phyloP scores from a whole-genome alignment of 2,329 filamentous ascomycete species.

The Scleromitrula shiraiana region DNA sequence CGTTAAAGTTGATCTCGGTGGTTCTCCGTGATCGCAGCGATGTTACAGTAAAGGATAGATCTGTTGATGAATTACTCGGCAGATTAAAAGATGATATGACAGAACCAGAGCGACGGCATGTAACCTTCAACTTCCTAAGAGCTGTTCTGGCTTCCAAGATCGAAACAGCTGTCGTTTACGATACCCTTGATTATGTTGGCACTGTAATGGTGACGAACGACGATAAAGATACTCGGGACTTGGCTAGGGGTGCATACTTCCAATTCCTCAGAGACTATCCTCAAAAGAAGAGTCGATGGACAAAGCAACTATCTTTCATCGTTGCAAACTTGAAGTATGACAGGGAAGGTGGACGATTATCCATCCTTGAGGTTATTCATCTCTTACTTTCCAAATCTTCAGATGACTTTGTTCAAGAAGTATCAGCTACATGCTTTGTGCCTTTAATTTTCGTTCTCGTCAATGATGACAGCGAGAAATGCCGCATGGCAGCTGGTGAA shows the following conservation, averaged over 20 bases:
- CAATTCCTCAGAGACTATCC: slow-evolving; percentile 94
- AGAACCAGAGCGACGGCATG: slow-evolving; percentile 82
- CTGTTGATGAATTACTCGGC: slow-evolving; percentile 73
- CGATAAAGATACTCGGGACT: slow-evolving; percentile 76
- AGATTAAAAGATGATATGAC: slow-evolving; percentile 84
- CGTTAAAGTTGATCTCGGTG: slow-evolving; percentile 78
- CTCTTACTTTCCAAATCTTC: slow-evolving; percentile 79
- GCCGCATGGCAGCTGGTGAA: slow-evolving; percentile 71
- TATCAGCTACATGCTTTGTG: slow-evolving; percentile 74
- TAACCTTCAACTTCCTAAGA: slow-evolving; percentile 90
- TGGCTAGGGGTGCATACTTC: slow-evolving; percentile 83
- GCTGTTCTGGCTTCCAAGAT: slow-evolving; percentile 79
- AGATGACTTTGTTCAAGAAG: slow-evolving; percentile 73
- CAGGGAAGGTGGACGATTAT: slow-evolving; percentile 78
- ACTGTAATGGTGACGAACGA: slow-evolving; percentile 95
- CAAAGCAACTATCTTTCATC: slow-evolving; percentile 82
- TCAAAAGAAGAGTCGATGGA: slow-evolving; percentile 81
- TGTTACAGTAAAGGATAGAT: slow-evolving; percentile 68
- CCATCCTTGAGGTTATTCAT: slow-evolving; percentile 87
- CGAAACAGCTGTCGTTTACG: slow-evolving; percentile 81
- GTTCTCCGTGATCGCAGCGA: slow-evolving; percentile 74
- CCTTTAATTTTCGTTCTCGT: slow-evolving; percentile 77
- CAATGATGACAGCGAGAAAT: slow-evolving; percentile 83
- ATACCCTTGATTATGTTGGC: slow-evolving; percentile 81
- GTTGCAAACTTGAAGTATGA: slow-evolving; percentile 88